Evolutionary conservation across 2,329 filamentous ascomycete species (phyloP), one percentile per base, ranked within the genome.

Genomic region (Paracamarosporium sp.): DNA sequence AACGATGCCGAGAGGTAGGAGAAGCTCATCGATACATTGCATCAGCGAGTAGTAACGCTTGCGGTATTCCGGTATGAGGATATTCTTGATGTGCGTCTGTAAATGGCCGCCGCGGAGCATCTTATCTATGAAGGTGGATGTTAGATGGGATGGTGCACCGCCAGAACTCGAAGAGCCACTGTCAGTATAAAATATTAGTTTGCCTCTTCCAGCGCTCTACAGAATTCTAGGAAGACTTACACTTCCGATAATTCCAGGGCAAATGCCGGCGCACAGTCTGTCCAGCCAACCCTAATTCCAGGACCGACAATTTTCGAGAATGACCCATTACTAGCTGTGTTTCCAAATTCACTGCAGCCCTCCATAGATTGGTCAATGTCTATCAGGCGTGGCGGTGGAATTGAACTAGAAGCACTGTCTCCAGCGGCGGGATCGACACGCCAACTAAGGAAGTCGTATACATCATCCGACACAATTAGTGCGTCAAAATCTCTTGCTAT

Each of bases 361-460:
- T 88, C 87, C 7, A 93, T 79, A 17, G 84, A 81, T 8, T 86
- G 80, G 74, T 97, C 93, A 55, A 97, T 80, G 72, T 97, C 92
- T n/a, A 91, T 86, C 1, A 97, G 80, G 1, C 92, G 86, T 2
- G 92, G 92, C 9, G 92, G 92, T 9, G 93, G 62, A 31, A 75
- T 67, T 6, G 85, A 81, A 62, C 74, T 80, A 31, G 76, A 75
- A 33, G 68, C 69, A 51, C 44, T 63, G 44, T 27, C 59, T 53
- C 66, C 54, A 30, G 67, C 56, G 9, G 56, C 65, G 36, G 66
- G 62, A 56, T 69, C 72, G 9, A 80, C 67, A 2, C 86, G 84
- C 92, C 93, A 97, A 72, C 93, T 90, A 4, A 98, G 82, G 64
- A 94, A 90, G 74, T 98, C 94, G 73, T 98, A 98, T 8, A 98